These are phyloP conservation scores for Volvariella volvacea DNA, from an alignment of 1,284 basidiomycete species.

Conservation along the genomic window DNA sequence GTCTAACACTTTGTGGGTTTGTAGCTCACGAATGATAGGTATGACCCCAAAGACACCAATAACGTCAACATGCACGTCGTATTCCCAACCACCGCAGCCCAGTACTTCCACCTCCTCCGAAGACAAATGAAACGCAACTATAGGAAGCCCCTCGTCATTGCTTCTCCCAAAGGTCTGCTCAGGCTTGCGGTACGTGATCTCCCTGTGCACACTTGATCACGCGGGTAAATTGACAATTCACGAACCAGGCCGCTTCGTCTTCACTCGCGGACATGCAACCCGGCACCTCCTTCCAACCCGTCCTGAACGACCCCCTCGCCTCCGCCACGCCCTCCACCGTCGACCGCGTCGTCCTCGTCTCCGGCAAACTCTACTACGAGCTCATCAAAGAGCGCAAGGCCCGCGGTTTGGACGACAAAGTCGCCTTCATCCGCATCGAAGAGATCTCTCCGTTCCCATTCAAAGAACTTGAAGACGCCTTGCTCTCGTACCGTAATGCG, in stretches of 20 bases:
- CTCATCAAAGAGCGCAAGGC: conserved; percentile 62
- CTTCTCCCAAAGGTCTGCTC: conserved; percentile 77
- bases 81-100: conserved; percentile 83
- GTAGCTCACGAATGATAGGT: conserved; percentile 69
- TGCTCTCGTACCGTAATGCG: conserved; percentile 39
- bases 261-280: conserved; percentile 56
- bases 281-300: conserved; percentile 64
- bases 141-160: conserved; percentile 79
- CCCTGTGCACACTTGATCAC: not conserved
- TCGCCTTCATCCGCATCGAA: conserved; percentile 74
- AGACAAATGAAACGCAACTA: conserved; percentile 81
- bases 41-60: conserved; percentile 30
- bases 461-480: conserved; percentile 34
- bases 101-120: conserved; percentile 85
- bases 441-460: conserved; percentile 87
- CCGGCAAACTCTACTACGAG: conserved; percentile 87
- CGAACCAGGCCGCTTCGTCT: conserved; percentile 67
- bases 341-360: conserved; percentile 54
- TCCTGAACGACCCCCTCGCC: conserved; percentile 52
- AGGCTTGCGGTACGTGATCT: conserved; percentile 59
- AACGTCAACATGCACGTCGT: conserved; percentile 78
- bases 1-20: not conserved
- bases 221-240: not conserved
- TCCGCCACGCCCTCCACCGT: conserved; percentile 31
- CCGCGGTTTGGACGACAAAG: conserved; percentile 36